A percentile compares a stretch with the other conserved stretches of the same genome.
Conservation (phyloP, 2,329 filamentous ascomycete genomes). For the Graphilbum sp. region DNA sequence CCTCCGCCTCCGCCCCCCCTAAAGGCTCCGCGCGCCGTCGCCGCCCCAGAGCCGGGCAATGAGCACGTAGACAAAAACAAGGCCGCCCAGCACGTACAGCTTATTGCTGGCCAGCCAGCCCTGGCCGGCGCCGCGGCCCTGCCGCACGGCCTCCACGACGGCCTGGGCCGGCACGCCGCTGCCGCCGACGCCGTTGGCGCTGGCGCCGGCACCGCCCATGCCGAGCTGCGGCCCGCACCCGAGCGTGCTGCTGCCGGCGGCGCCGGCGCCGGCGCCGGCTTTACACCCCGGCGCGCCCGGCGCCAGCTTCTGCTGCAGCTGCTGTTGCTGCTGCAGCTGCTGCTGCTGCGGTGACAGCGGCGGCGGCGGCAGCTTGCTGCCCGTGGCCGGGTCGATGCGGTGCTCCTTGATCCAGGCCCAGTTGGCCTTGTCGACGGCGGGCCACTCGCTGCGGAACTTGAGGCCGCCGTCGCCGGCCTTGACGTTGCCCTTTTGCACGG, state of each 20-base stretch:
- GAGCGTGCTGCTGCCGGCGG: background rate
- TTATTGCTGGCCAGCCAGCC: conserved; percentile 74
- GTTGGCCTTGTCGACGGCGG: conserved; percentile 77
- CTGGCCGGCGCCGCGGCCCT: conserved; percentile 62
- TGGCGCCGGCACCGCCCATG: conserved; percentile 35
- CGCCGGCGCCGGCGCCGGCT: background rate
- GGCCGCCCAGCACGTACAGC: conserved; percentile 50
- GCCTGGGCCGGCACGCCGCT: conserved; percentile 49
- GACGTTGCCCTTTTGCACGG: conserved; percentile 55
- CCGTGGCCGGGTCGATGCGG: conserved; percentile 62
- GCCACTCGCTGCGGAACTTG: conserved; percentile 82
- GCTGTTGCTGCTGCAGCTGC: background rate
- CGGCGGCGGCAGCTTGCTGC: conserved; percentile 34
- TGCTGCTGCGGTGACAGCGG: conserved; percentile 19
- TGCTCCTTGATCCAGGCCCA: conserved; percentile 81
- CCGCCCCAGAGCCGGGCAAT: conserved; percentile 55
- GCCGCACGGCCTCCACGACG: conserved; percentile 61
- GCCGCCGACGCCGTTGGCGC: conserved; percentile 29
- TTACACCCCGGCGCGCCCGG: background rate
- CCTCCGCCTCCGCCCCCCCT: no score
- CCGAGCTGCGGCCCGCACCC: conserved; percentile 36
- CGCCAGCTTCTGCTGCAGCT: background rate
- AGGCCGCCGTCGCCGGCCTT: conserved; percentile 84
- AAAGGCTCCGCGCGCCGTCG: background rate
- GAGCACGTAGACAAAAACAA: conserved; percentile 70